Conservation (phyloP, 164 flowering plant species). For the Nymphaea thermarum region DNA sequence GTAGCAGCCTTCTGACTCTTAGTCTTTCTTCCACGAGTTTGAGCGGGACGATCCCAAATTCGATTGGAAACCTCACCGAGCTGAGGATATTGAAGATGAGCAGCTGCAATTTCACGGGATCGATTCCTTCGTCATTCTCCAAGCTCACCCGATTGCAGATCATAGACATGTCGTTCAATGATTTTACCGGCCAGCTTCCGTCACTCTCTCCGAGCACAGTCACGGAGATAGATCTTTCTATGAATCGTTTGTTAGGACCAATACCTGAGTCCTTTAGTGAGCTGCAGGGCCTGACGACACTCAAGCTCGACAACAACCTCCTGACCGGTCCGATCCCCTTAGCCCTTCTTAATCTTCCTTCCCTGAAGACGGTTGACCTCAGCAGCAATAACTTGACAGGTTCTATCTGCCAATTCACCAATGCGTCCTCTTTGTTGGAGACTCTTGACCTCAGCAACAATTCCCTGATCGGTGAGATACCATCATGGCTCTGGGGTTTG, state of each 20-base stretch:
- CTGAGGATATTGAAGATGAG: background rate
- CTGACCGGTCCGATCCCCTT: conserved; percentile 9
- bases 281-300: background rate
- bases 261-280: background rate
- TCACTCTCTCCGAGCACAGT: background rate
- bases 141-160: conserved; percentile 6
- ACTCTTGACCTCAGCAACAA: conserved; percentile 2
- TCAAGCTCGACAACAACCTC: background rate
- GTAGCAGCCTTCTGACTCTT: conserved; percentile 2
- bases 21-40: background rate
- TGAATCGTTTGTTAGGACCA: background rate
- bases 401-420: background rate
- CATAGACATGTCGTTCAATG: background rate
- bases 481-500: background rate
- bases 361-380: conserved; percentile 1
- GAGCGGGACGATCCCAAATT: conserved; percentile 10
- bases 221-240: background rate
- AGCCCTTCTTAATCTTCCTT: conserved; percentile 9
- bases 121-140: conserved; percentile 7
- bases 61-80: conserved; percentile 14
- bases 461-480: conserved; percentile 6
- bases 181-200: background rate
- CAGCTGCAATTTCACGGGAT: conserved; percentile 7
- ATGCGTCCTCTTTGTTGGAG: background rate
- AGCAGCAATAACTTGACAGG: background rate